These are phyloP conservation scores for Auriscalpium microsporum DNA, from an alignment of 768 basidiomycete genomes.

Conservation along the genomic window DNA sequence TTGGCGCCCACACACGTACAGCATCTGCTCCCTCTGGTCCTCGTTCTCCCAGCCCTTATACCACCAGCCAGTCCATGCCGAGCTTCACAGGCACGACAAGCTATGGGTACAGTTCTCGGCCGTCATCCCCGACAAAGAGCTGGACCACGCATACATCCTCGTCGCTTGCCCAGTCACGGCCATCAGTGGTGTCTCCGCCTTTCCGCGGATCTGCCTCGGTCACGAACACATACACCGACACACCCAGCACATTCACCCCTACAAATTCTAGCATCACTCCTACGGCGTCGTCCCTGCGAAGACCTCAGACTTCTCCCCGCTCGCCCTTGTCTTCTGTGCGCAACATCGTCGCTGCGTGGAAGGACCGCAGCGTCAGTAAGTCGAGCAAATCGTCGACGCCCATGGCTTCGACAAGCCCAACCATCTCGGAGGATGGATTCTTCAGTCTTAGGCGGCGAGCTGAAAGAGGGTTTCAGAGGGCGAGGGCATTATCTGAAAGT, in stretches of 20 bases:
- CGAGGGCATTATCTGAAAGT: constrained; percentile 10
- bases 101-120: constrained; percentile 30
- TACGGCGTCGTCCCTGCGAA: constrained; percentile 44
- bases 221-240: constrained; percentile 27
- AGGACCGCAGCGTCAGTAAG: constrained; percentile 52
- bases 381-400: constrained; percentile 7
- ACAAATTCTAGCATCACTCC: constrained; percentile 32
- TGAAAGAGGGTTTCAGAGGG: constrained; percentile 24
- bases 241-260: constrained; percentile 27
- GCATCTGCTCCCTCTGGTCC: constrained; percentile 37
- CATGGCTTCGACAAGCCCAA: constrained; percentile 3
- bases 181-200: constrained; percentile 41
- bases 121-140: constrained; percentile 42
- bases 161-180: constrained; percentile 3
- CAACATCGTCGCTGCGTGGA: constrained; percentile 76
- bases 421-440: constrained; percentile 32
- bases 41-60: constrained; percentile 31
- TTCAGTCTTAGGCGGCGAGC: constrained; percentile 44
- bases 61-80: constrained; percentile 32
- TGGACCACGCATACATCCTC: constrained; percentile 26
- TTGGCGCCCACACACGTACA: constrained; percentile 41
- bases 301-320: constrained; percentile 55
- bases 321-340: constrained; percentile 68
- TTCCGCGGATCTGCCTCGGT: constrained; percentile 19
- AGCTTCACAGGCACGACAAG: constrained; percentile 27